Conservation (phyloP, 257 asterid species). For the Nicotiana tabacum region DNA sequence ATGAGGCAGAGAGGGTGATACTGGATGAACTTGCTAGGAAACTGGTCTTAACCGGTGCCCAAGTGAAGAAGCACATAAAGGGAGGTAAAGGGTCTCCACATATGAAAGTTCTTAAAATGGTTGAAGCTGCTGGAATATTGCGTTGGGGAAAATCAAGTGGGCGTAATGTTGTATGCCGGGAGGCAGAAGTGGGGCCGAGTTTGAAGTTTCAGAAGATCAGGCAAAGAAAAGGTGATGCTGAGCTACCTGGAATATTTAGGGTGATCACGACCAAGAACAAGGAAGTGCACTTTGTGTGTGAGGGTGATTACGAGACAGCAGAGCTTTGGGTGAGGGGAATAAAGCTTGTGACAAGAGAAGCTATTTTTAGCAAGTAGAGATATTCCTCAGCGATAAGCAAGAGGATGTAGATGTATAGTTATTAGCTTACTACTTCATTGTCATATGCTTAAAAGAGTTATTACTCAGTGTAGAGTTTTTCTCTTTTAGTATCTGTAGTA, state of each 20-base stretch:
- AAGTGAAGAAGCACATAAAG: slow-evolving; percentile 56
- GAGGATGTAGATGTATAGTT: slow-evolving; percentile 15
- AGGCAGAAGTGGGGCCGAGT: slow-evolving; percentile 61
- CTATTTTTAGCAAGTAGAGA: slow-evolving; percentile 13
- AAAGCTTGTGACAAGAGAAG: slow-evolving; percentile 30
- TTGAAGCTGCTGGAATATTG: slow-evolving; percentile 39
- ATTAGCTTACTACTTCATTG: slow-evolving; percentile 9
- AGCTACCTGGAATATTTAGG: slow-evolving; percentile 55
- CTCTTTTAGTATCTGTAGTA: slow-evolving; percentile 14
- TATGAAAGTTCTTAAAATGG: slow-evolving; percentile 45
- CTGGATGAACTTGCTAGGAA: slow-evolving; percentile 55
- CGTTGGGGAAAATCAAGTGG: slow-evolving; percentile 66
- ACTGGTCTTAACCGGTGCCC: slow-evolving; percentile 48
- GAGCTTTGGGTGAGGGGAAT: slow-evolving; percentile 49
- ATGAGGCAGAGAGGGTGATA: slow-evolving; percentile 42
- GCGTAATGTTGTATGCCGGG: slow-evolving; percentile 57
- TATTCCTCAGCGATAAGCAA: not conserved
- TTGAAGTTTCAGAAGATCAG: slow-evolving; percentile 39
- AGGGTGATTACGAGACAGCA: slow-evolving; percentile 59
- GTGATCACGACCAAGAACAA: slow-evolving; percentile 53
- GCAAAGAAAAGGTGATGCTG: slow-evolving; percentile 44
- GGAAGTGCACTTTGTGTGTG: slow-evolving; percentile 71
- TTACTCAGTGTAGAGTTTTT: slow-evolving; percentile 5
- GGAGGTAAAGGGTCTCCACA: slow-evolving; percentile 81
- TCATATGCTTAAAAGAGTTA: slow-evolving; percentile 14